These are phyloP conservation scores for Alternaria consortialis DNA, from an alignment of 2,329 filamentous ascomycete species.

Conservation along the genomic window DNA sequence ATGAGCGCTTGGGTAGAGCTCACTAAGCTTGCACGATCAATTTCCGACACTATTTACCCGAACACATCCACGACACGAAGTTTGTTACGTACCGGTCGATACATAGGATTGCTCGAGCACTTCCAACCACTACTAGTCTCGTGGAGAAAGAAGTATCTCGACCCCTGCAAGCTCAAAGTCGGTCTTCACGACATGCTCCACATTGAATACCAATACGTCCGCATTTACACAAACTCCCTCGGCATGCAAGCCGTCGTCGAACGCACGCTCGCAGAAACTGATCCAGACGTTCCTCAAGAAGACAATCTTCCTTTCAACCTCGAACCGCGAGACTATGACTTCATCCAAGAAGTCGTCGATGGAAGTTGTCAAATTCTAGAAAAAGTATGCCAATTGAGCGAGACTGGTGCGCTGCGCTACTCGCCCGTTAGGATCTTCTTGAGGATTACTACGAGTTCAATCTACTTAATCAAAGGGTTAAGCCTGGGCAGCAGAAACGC, in stretches of 20 bases:
- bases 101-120: constrained; percentile 60
- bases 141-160: constrained; percentile 53
- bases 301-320: constrained; percentile 55
- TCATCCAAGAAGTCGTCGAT: constrained; percentile 65
- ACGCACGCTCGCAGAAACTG: constrained; percentile 56
- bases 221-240: constrained; percentile 58
- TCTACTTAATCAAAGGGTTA: constrained; percentile 63
- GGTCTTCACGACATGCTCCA: constrained; percentile 59
- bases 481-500: constrained; percentile 61
- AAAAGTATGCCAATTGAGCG: constrained; percentile 59
- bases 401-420: constrained; percentile 59
- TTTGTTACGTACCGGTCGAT: constrained; percentile 58
- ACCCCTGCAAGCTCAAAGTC: constrained; percentile 49
- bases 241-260: constrained; percentile 67
- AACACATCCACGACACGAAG: constrained; percentile 53
- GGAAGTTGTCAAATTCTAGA: constrained; percentile 62
- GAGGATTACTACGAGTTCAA: constrained; percentile 63
- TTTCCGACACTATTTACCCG: constrained; percentile 64
- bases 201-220: constrained; percentile 61
- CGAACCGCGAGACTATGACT: constrained; percentile 62
- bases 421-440: constrained; percentile 64
- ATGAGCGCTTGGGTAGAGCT: constrained; percentile 62
- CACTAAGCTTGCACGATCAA: constrained; percentile 59
- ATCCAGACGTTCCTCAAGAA: constrained; percentile 49
- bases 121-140: constrained; percentile 54